phyloP scores from a whole-genome alignment of 2,329 filamentous ascomycete genomes.

The Trichoderma breve region DNA sequence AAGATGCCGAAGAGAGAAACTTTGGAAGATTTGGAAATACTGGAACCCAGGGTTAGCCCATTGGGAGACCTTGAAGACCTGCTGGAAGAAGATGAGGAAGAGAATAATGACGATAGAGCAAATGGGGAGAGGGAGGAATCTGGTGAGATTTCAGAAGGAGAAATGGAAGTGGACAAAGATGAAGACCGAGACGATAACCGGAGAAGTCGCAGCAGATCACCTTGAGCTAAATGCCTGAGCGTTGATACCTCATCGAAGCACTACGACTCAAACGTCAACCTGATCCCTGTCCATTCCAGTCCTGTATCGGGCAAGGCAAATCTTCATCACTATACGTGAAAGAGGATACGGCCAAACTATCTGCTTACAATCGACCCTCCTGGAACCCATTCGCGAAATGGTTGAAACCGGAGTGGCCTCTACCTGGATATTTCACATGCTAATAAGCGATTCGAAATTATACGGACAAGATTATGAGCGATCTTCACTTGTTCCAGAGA shows the following conservation, averaged over 20 bases:
- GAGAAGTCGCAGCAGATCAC: conserved; percentile 30
- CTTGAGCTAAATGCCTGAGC: conserved; percentile 26
- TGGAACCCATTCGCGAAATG: neutral
- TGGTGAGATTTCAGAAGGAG: conserved; percentile 37
- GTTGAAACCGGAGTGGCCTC: neutral
- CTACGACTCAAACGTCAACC: neutral
- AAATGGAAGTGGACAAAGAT: conserved; percentile 42
- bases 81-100: conserved; percentile 55
- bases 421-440: neutral
- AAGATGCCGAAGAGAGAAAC: conserved; percentile 81
- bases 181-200: conserved; percentile 29
- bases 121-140: conserved; percentile 40
- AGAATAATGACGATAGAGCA: conserved; percentile 22
- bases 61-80: conserved; percentile 76
- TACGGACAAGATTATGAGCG: no score
- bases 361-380: neutral
- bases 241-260: neutral
- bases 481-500: neutral
- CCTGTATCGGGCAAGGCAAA: neutral
- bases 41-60: conserved; percentile 83
- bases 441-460: neutral
- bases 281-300: neutral
- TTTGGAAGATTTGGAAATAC: conserved; percentile 81
- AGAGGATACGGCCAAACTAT: neutral
- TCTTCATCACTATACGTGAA: neutral